Evolutionary conservation across 2,329 filamentous ascomycete genomes (phyloP), one percentile per base, ranked within the genome.

Genomic region (Fusarium torreyae): DNA sequence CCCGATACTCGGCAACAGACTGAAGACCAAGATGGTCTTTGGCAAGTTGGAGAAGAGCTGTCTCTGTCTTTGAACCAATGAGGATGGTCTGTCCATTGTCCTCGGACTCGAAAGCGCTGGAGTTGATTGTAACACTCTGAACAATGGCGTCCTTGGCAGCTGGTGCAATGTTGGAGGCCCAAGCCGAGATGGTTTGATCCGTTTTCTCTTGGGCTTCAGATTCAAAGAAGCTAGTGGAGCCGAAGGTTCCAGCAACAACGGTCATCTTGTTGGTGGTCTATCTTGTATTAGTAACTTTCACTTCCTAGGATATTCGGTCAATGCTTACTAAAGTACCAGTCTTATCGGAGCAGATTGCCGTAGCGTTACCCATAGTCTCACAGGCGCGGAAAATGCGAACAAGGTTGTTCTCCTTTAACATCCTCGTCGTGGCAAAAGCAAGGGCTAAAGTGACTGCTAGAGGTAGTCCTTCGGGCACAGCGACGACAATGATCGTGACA

Each of bases 311-410:
- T 10, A 31, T 10, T 31, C 9, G 28, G 28, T 13, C 10, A 31
- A 31, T 31, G 10, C 28, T 31, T 31, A 31, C 28, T 10, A 91
- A 79, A 5, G 88, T 91, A 46, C 88, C 88, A 0, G 88, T 91
- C 79, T 91, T 91, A 79, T 91, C 88, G 1, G 88, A 90, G 78
- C 88, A 91, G 51, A 91, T 90, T 0, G 87, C 88, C 1, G 90
- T 92, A 10, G 91, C 91, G 73, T 93, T 93, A 54, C 91, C 91
- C 91, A 94, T 93, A 44, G 92, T 92, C 78, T 94, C 91, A 73
- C 91, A 94, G 22, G 91, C 90, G 73, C 92, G 91, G 57, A 94
- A 84, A 57, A 93, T 89, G 33, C 91, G 89, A 42, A 94, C 91
- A 59, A 94, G 81, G 73, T 94, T 94, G 80, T 92, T 92, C 77